A percentile compares a stretch with the other conserved stretches of the same genome.
phyloP scores from a whole-genome alignment of 441 rosid species.

The Melastoma candidum region DNA sequence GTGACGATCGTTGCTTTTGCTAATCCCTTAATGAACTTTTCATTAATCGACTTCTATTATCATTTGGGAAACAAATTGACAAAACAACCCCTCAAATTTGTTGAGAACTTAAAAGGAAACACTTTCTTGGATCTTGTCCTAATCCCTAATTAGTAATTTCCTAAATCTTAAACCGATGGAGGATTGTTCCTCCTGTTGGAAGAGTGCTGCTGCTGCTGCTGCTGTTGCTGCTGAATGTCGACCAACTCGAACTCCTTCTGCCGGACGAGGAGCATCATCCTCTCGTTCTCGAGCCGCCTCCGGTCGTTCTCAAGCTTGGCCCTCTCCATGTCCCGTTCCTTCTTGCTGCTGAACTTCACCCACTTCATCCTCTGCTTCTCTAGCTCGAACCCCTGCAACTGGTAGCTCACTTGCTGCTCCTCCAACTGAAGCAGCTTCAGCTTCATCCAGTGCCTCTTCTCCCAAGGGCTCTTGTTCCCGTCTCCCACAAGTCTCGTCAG shows the following conservation, averaged over 20 bases:
- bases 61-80: no score
- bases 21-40: no score
- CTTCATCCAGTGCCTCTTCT: constrained; percentile 85
- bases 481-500: constrained; percentile 37
- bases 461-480: constrained; percentile 49
- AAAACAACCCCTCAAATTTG: no score
- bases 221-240: constrained; percentile 24
- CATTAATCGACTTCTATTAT: no score
- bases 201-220: constrained; percentile 29
- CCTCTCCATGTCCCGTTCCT: constrained; percentile 90
- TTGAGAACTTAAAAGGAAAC: constrained; percentile 1
- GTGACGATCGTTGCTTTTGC: no score
- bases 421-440: constrained; percentile 47
- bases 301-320: constrained; percentile 66
- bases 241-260: constrained; percentile 61
- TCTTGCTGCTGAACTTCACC: constrained; percentile 74
- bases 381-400: constrained; percentile 51
- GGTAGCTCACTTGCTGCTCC: constrained; percentile 54
- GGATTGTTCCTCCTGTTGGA: constrained; percentile 58
- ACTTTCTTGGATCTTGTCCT: constrained; percentile 1
- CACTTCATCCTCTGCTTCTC: constrained; percentile 90
- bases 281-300: constrained; percentile 56
- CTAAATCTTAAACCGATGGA: constrained; percentile 35
- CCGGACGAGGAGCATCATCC: constrained; percentile 50
- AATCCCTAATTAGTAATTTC: neutral